A percentile compares a stretch with the other conserved stretches of the same genome.
Conservation (phyloP, 805 yeast genomes). For the Ogataea degrootiae region DNA sequence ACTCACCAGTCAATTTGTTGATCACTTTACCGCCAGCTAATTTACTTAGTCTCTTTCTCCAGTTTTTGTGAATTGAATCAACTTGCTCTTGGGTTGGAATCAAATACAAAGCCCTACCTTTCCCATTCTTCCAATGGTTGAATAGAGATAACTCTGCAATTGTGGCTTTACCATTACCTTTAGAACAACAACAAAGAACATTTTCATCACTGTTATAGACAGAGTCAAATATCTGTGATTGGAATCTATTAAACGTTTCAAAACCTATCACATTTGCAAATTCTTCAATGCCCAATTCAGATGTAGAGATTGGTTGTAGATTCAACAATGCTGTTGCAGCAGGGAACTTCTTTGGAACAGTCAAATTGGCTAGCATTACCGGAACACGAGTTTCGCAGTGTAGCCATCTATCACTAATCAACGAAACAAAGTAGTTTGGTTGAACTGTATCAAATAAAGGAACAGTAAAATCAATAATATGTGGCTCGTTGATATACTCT, state of each 20-base stretch:
- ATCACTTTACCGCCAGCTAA: slow-evolving; percentile 57
- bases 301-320: slow-evolving; percentile 43
- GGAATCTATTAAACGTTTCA: slow-evolving; percentile 60
- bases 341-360: slow-evolving; percentile 60
- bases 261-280: slow-evolving; percentile 45
- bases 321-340: slow-evolving; percentile 57
- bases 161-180: slow-evolving; percentile 71
- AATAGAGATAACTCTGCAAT: slow-evolving; percentile 71
- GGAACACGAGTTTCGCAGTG: slow-evolving; percentile 66
- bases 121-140: slow-evolving; percentile 64
- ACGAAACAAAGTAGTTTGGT: slow-evolving; percentile 69
- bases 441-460: slow-evolving; percentile 50
- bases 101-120: slow-evolving; percentile 71
- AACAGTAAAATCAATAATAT: slow-evolving; percentile 60
- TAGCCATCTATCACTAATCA: slow-evolving; percentile 82
- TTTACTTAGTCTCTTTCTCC: slow-evolving; percentile 47
- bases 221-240: slow-evolving; percentile 63
- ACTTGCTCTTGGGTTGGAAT: slow-evolving; percentile 56
- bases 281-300: slow-evolving; percentile 44
- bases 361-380: slow-evolving; percentile 45
- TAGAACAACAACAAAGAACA: slow-evolving; percentile 63
- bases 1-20: slow-evolving; percentile 54
- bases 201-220: slow-evolving; percentile 50
- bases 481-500: slow-evolving; percentile 47
- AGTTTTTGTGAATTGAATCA: slow-evolving; percentile 40